Evolutionary conservation across 2,329 filamentous ascomycete genomes (phyloP).

Genomic region (Paradendryphiella salina): DNA sequence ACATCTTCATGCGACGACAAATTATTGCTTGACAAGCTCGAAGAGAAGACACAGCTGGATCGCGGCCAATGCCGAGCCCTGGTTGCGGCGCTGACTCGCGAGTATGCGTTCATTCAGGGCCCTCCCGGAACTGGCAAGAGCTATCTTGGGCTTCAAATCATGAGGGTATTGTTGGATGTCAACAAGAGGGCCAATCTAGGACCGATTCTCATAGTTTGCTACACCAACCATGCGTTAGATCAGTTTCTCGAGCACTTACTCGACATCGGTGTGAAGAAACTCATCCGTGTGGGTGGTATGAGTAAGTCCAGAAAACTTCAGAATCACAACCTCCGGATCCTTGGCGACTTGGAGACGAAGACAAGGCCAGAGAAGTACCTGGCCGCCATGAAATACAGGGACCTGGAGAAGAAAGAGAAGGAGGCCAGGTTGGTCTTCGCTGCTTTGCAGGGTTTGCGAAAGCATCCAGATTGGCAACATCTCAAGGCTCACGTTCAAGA

Average conservation of each 20-base stretch:
- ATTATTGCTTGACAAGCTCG: constrained; percentile 19
- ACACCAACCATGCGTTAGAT: constrained; percentile 60
- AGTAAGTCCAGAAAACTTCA: constrained; percentile 60
- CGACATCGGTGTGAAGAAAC: constrained; percentile 51
- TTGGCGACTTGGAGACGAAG: constrained; percentile 22
- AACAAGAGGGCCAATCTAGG: constrained; percentile 45
- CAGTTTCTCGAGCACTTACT: constrained; percentile 65
- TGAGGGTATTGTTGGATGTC: constrained; percentile 58
- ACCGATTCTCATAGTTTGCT: constrained; percentile 53
- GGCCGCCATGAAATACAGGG: constrained; percentile 16
- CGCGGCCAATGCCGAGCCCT: constrained; percentile 55
- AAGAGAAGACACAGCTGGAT: constrained; percentile 52
- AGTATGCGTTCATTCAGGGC: constrained; percentile 67
- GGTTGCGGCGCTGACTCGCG: constrained; percentile 56
- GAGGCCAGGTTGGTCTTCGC: constrained; percentile 12
- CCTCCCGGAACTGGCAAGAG: constrained; percentile 72
- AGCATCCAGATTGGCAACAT: constrained; percentile 22
- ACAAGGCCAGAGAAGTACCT: constrained; percentile 24
- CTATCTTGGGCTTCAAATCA: constrained; percentile 63
- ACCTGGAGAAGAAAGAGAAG: constrained; percentile 14
- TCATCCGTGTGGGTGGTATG: constrained; percentile 65
- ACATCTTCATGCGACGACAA: constrained; percentile 21
- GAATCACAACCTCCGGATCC: constrained; percentile 54
- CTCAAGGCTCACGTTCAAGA: constrained; percentile 17
- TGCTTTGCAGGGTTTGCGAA: constrained; percentile 12